Evolutionary conservation across 345 rosid genomes (phyloP).

Genomic region (Moricandia arvensis): DNA sequence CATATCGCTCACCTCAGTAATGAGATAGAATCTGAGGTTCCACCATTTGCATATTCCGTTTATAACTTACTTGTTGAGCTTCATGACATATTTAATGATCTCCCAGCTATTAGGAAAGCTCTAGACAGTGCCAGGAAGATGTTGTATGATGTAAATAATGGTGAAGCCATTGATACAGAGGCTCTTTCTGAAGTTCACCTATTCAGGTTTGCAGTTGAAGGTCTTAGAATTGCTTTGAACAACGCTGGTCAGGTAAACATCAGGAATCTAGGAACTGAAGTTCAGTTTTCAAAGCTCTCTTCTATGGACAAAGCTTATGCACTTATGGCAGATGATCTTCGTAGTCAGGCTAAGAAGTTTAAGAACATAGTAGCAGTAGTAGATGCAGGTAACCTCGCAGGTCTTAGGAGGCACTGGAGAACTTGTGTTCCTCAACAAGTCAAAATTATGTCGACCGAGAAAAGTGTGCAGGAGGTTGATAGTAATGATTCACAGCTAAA

Average conservation of each 20-base stretch:
- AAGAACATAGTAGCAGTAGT: constrained; percentile 31
- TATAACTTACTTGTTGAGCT: constrained; percentile 79
- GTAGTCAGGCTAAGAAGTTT: constrained; percentile 52
- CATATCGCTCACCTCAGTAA: background rate
- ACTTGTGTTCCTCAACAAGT: too few species aligned
- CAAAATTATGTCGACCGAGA: constrained; percentile 37
- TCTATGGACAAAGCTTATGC: constrained; percentile 60
- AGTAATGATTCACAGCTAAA: constrained; percentile 41
- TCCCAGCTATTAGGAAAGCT: constrained; percentile 77
- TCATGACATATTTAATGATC: constrained; percentile 60
- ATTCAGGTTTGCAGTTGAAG: constrained; percentile 83
- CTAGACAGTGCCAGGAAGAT: constrained; percentile 64
- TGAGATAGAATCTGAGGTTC: constrained; percentile 28
- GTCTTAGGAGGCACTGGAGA: too few species aligned
- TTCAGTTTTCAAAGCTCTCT: constrained; percentile 62
- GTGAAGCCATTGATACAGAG: constrained; percentile 50
- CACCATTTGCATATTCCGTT: constrained; percentile 73
- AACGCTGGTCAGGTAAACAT: constrained; percentile 46
- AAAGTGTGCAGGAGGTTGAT: constrained; percentile 2
- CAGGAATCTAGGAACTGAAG: constrained; percentile 8
- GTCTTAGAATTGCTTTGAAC: constrained; percentile 77
- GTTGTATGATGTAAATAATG: constrained; percentile 66
- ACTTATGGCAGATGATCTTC: constrained; percentile 66
- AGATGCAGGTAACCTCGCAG: too few species aligned
- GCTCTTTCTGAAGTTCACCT: constrained; percentile 69